Percentiles rank a stretch among this genome's conserved stretches.
phyloP scores from a whole-genome alignment of 2,329 filamentous ascomycete genomes.

The Aspergillus latus region DNA sequence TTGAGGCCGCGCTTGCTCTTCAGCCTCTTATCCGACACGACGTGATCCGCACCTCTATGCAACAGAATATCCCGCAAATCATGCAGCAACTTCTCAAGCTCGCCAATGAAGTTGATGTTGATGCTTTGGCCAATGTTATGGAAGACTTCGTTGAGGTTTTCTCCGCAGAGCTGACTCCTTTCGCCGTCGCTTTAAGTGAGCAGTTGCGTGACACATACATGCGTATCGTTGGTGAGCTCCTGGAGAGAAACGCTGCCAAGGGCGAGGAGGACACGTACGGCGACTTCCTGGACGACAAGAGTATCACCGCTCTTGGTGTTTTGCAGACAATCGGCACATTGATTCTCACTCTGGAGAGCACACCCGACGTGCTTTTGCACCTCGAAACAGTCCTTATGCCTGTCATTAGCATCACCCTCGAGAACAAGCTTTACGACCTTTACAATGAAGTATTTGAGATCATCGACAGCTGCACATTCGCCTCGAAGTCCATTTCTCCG shows the following conservation, averaged over 20 bases:
- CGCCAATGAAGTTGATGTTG: constrained; percentile 96
- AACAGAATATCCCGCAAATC: constrained; percentile 95
- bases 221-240: constrained; percentile 83
- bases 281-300: constrained; percentile 96
- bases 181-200: constrained; percentile 92
- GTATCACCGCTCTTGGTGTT: constrained; percentile 93
- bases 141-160: constrained; percentile 99
- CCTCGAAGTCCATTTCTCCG: constrained; percentile 89
- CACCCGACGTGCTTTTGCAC: constrained; percentile 89
- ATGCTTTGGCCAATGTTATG: constrained; percentile 97
- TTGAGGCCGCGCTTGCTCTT: constrained; percentile 88
- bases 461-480: constrained; percentile 98
- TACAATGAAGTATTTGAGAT: constrained; percentile 99
- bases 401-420: constrained; percentile 90
- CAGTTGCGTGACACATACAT: constrained; percentile 95
- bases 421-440: constrained; percentile 96
- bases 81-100: constrained; percentile 98
- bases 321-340: constrained; percentile 96
- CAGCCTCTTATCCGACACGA: constrained; percentile 96
- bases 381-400: constrained; percentile 97
- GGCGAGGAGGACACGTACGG: constrained; percentile 77
- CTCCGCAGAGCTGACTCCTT: constrained; percentile 89
- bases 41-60: constrained; percentile 90
- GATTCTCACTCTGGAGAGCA: constrained; percentile 94
- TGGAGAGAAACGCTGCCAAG: constrained; percentile 78